Evolutionary conservation across 768 basidiomycete species (phyloP).

Genomic region (Hygrophoropsis aurantiaca): DNA sequence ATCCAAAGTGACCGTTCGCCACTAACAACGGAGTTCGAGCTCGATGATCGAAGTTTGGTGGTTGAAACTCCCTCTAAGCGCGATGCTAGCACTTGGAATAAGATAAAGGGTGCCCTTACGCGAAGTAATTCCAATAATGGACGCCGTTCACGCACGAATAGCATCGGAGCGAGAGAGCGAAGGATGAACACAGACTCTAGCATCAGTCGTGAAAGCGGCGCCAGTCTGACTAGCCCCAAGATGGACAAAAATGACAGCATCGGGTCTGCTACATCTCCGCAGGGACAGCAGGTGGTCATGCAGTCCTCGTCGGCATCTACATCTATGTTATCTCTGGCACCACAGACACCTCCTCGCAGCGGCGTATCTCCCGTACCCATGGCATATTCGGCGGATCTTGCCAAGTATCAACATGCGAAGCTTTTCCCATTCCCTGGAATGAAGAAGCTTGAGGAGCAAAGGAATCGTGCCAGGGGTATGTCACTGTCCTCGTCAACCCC

Average conservation of each 20-base stretch:
- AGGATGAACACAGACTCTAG: slow-evolving; percentile 72
- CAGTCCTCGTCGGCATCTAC: slow-evolving; percentile 70
- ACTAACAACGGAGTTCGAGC: slow-evolving; percentile 45
- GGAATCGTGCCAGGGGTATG: slow-evolving; percentile 55
- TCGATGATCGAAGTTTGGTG: slow-evolving; percentile 44
- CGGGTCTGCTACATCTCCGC: slow-evolving; percentile 35
- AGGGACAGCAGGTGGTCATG: slow-evolving; percentile 50
- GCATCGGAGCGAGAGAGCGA: slow-evolving; percentile 64
- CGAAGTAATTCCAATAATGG: slow-evolving; percentile 66
- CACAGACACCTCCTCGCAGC: slow-evolving; percentile 52
- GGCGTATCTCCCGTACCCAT: slow-evolving; percentile 79
- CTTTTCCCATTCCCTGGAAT: slow-evolving; percentile 91
- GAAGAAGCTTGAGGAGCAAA: slow-evolving; percentile 72
- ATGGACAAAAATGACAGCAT: slow-evolving; percentile 49
- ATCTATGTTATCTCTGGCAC: slow-evolving; percentile 59
- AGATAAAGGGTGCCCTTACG: slow-evolving; percentile 65
- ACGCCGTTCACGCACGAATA: slow-evolving; percentile 78
- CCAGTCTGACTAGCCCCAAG: slow-evolving; percentile 63
- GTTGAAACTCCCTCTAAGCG: slow-evolving; percentile 54
- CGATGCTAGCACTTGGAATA: slow-evolving; percentile 70
- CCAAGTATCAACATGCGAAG: slow-evolving; percentile 74
- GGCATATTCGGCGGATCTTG: slow-evolving; percentile 66
- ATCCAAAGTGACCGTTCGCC: slow-evolving; percentile 64
- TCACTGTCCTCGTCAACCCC: slow-evolving; percentile 49
- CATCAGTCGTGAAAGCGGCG: slow-evolving; percentile 74